Percentiles rank a stretch among this genome's conserved stretches.
phyloP scores from a whole-genome alignment of 257 asterid genomes.

The Haberlea rhodopensis region DNA sequence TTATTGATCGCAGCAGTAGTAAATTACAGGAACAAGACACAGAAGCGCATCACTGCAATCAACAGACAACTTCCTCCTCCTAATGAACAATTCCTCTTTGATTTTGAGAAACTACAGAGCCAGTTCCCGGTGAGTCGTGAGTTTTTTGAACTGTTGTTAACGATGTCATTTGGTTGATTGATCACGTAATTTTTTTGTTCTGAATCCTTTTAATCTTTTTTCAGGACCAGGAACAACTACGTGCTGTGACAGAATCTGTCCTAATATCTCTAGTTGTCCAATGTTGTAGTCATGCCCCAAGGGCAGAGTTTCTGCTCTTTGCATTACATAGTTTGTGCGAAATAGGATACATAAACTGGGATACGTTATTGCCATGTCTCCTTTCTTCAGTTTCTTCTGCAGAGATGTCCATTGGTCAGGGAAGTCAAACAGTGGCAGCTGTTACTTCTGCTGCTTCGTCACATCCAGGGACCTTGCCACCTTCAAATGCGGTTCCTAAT shows the following conservation, averaged over 20 bases:
- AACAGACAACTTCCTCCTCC: conserved; percentile 90
- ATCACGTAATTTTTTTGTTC: not conserved
- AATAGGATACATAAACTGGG: conserved; percentile 85
- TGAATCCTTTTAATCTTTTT: conserved; percentile 9
- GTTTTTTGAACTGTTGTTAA: conserved; percentile 14
- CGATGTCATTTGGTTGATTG: conserved; percentile 20
- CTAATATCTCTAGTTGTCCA: conserved; percentile 75
- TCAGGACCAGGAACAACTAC: conserved; percentile 89
- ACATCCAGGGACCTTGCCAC: conserved; percentile 63
- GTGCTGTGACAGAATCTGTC: conserved; percentile 73
- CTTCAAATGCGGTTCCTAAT: conserved; percentile 49
- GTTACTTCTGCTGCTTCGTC: conserved; percentile 59
- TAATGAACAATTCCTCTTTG: conserved; percentile 78
- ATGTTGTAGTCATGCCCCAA: conserved; percentile 87
- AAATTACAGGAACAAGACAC: conserved; percentile 77
- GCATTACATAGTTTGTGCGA: conserved; percentile 73
- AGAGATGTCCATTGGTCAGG: conserved; percentile 68
- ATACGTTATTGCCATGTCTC: conserved; percentile 81
- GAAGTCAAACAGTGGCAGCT: conserved; percentile 50
- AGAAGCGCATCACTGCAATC: conserved; percentile 86
- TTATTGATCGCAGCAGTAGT: not conserved
- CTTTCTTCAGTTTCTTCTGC: conserved; percentile 84
- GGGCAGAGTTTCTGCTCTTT: conserved; percentile 90
- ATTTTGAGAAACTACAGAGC: conserved; percentile 80
- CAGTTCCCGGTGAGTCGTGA: conserved; percentile 62